Evolutionary conservation across 208 protist species (phyloP).

Genomic region (Trypanosoma lewisi): DNA sequence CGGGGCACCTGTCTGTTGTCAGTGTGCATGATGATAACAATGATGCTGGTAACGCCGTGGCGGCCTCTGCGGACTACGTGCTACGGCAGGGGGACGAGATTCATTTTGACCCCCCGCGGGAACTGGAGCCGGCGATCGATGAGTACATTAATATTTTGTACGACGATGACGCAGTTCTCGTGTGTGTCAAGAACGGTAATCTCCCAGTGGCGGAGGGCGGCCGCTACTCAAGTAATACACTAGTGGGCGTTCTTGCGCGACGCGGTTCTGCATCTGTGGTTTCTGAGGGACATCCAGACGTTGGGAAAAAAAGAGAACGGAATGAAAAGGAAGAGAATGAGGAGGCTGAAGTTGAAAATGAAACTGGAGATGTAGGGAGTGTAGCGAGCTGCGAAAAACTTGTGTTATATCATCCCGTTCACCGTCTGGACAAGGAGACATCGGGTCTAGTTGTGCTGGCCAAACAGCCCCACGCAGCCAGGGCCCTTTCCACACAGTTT

Average conservation of each 20-base stretch:
- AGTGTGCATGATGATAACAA: constrained; percentile 12
- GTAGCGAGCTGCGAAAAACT: not conserved
- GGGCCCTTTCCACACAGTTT: constrained; percentile 42
- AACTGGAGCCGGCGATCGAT: constrained; percentile 71
- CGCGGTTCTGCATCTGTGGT: not conserved
- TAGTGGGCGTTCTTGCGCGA: constrained; percentile 49
- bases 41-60: not conserved
- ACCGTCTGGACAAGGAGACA: constrained; percentile 89
- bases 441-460: constrained; percentile 75
- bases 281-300: not conserved
- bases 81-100: constrained; percentile 61
- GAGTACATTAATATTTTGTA: constrained; percentile 53
- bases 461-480: constrained; percentile 30
- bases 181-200: constrained; percentile 75
- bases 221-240: constrained; percentile 79
- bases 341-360: too few species aligned
- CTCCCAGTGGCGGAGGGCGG: constrained; percentile 83
- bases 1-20: constrained; percentile 41
- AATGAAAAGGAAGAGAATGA: not conserved
- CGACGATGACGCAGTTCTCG: constrained; percentile 53
- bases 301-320: not conserved
- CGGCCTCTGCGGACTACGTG: constrained; percentile 17
- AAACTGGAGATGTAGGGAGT: not conserved
- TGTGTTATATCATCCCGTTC: constrained; percentile 34
- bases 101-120: constrained; percentile 60